Base-by-base conservation (phyloP, 768 basidiomycete species). In the Tricholoma sp. region DNA sequence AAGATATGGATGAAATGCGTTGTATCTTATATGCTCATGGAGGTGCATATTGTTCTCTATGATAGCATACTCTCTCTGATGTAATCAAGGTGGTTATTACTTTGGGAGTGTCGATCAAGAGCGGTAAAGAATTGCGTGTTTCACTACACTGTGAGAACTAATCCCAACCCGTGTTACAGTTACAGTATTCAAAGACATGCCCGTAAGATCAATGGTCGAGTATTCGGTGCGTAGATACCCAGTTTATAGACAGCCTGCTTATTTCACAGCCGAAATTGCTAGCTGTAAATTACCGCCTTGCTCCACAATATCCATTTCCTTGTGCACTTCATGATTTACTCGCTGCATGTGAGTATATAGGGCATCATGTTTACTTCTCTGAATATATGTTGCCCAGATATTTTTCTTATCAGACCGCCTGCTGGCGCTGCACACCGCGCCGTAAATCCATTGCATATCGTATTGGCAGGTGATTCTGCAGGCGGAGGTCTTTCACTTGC, bases 231-330 rank as follows among this genome's bases (percentile, higher is more conserved):
- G 78, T 65, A 18, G 15, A 28, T 29, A 29, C 20, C 57, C n/a
- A n/a, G 29, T 15, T 36, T 50, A n/a, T 6, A 17, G 8, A 17
- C 2, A 50, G 41, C 31, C 12, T 36, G 31, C 12, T 48, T 8
- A 39, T 56, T 18, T 59, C n/a, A 50, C n/a, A 36, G 31, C 15
- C 53, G 41, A 29, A 71, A 53, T 61, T 63, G 61, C 10, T 57
- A 89, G 88, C 88, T 56, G 77, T 91, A 53, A 88, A 89, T 60
- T 91, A 91, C 64, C 81, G 89, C 37, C 81, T 95, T n/a, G 89
- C 95, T 12, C 96, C 96, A 0, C 96, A 98, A 71, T 98, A 96
- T 63, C 96, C 96, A 1, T 98, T 97, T 67, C 96, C 96, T 12
- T 93, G 91, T 61, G 91, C 88, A 1, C 71, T 98, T 6, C 94